phyloP scores from a whole-genome alignment of 164 flowering plant species.

The Vitis riparia region DNA sequence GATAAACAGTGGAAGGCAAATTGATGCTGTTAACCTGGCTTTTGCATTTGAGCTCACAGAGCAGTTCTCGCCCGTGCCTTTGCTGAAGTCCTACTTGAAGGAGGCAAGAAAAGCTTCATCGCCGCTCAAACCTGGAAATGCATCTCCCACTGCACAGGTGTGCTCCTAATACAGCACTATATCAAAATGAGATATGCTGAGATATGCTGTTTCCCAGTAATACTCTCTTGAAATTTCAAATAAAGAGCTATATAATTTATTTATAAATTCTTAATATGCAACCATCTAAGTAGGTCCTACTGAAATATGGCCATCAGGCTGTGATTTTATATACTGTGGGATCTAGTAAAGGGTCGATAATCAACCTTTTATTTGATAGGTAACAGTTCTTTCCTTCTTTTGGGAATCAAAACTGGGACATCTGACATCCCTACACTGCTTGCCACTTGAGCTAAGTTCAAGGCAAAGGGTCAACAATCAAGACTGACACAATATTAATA shows the following conservation, averaged over 20 bases:
- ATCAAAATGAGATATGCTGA: background rate
- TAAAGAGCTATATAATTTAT: too few relatives aligned
- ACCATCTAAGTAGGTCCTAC: background rate
- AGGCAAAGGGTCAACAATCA: too few relatives aligned
- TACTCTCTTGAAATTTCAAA: background rate
- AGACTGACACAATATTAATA: too few relatives aligned
- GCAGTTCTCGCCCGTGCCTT: slow-evolving; percentile 69
- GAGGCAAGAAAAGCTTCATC: slow-evolving; percentile 70
- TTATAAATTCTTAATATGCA: background rate
- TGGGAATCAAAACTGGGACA: too few relatives aligned
- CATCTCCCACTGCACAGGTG: slow-evolving; percentile 71
- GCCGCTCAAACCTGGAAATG: slow-evolving; percentile 60
- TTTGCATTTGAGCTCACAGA: slow-evolving; percentile 83
- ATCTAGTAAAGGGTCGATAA: too few relatives aligned
- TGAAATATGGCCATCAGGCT: too few relatives aligned
- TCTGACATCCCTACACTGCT: too few relatives aligned
- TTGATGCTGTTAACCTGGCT: slow-evolving; percentile 93
- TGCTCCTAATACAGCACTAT: background rate
- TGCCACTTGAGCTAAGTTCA: too few relatives aligned
- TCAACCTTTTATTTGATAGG: too few relatives aligned
- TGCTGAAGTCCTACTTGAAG: slow-evolving; percentile 77
- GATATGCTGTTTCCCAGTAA: background rate
- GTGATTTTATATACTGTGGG: background rate
- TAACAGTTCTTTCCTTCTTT: too few relatives aligned
- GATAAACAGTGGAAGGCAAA: slow-evolving; percentile 77